Base-by-base conservation (phyloP, 2,329 filamentous ascomycete species). In the Trichoderma koningiopsis region DNA sequence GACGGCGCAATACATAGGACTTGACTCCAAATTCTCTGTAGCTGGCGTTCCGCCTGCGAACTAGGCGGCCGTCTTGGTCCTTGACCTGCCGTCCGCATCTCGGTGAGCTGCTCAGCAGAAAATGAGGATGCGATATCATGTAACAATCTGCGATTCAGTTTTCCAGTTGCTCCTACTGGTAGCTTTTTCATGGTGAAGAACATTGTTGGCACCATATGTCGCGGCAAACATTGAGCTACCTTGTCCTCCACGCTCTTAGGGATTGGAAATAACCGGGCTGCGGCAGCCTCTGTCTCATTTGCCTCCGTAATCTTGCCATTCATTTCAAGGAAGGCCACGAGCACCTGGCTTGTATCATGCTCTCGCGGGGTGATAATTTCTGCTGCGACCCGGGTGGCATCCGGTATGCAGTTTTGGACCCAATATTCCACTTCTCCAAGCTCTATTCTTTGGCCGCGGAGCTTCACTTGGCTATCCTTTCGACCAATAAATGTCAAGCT, bases 381-480 rank as follows among this genome's bases (percentile, higher is more conserved):
- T 19, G 63, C 52, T 13, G 57, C 35, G 19, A 58, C n/a, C 1
- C 57, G 27, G 5, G 5, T 22, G 8, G 49, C 62, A 10, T 31
- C 19, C 13, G 40, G 60, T 5, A 56, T 43, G 24, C 16, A 56
- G 16, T 37, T 49, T 22, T 19, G 47, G 37, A 75, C 37, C 0
- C 68, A 55, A 4, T 64, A 33, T 43, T 75, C 74, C 5, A 76
- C 29, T 22, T 75, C 75, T 0, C 13, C 13, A 14, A 37, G 35
- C 35, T 37, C 35, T 10, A 37, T 8, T 11, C 35, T 10, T 14
- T 37, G 35, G 13, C 35, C 35, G 13, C 31, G 24, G 24, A 37
- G 5, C 72, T 89, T 89, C 52, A 88, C 80, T 73, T 88, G 86
- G 0, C 78, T 79, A 71, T 88, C 86, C 71, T 85, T 85, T 33